Base-by-base conservation (phyloP, 129 eudicot genomes). In the Pseudognaphalium luteoalbum region DNA sequence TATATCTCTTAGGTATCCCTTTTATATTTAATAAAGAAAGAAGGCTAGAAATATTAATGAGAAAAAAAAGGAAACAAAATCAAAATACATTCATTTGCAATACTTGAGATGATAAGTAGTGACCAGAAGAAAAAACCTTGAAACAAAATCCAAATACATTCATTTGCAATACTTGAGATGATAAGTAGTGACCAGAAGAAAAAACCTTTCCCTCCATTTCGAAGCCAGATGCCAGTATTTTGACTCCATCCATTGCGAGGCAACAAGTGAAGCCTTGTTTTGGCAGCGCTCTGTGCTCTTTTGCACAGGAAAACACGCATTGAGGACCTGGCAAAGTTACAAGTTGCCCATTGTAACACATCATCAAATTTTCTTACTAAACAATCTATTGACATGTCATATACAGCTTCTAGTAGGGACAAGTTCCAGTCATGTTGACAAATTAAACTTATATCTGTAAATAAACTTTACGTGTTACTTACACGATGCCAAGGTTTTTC, bases 221-320 rank as follows among this genome's bases (percentile, higher is more conserved):
- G 80, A 95, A 91, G 61, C 99, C 99, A 70, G 99, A 87, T 35
- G 92, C 86, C 77, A 91, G 83, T 74, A 95, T 78, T 79, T 89
- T 95, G 44, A 95, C 89, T 71, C 99, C 97, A 80, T 95, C 99
- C 93, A 95, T 82, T 2, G 97, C 99, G 78, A 91, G 96, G 75
- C 99, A 95, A 80, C 99, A 95, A 66, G 93, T 88, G 79, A 78
- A 95, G 30, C 99, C 97, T 75, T 87, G 94, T 70, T 88, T 91
- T 70, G 99, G 97, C 37, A 95, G 88, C 72, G 71, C 34, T 71
- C 92, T 81, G 33, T 76, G 84, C 82, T 95, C 97, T 81, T 95
- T 95, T 73, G 97, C 99, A 78, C 99, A 95, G n/a, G 88, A 82
- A 71, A 95, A 84, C 72, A 95, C 89, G 44, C 99, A 95, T 63